Base-by-base conservation (phyloP, 257 asterid species). In the Scutellaria minor region DNA sequence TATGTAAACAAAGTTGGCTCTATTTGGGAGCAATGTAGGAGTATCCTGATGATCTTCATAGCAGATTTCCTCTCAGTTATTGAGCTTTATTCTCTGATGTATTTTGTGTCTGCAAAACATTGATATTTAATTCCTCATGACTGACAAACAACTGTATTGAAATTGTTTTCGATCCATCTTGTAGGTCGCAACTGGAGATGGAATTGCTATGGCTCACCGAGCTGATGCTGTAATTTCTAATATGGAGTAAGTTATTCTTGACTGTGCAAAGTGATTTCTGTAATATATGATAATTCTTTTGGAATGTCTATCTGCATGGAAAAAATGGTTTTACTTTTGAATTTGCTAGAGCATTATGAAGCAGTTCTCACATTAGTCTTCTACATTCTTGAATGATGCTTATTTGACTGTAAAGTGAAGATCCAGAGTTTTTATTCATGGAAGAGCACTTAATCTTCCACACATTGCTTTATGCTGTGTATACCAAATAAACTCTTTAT, bases 171-270 rank as follows among this genome's bases (percentile, higher is more conserved):
- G 18, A 58, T 77, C 56, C 77, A 24, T 61, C 40, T 37, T 73
- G 66, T 73, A 95, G 99, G 97, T 95, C 4, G 98, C 99, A 57
- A 95, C 98, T 53, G 99, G 99, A 55, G 99, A 92, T 88, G 99
- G 99, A 78, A 92, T 92, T 18, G 99, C 99, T 44, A 95, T 95
- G 96, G 94, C 96, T 60, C 98, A 88, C 80, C 89, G 99, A 82
- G 98, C 99, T 73, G 86, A 88, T 78, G 96, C 99, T 64, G 90
- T 95, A 46, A 90, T 95, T 77, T 95, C 99, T 22, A 95, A 95
- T 74, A 90, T 95, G 99, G 99, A 95, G 99, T 95, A 84, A 88
- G 99, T 80, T 66, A 60, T 40, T 72, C 64, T 59, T 20, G 15
- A 52, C 58, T 68, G 31, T 20, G 2, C 53, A 6, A 71, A 46